Percentiles rank a stretch among this genome's conserved stretches.
Evolutionary conservation across 2,329 filamentous ascomycete genomes (phyloP).

Genomic region (Xylariaceae sp.): DNA sequence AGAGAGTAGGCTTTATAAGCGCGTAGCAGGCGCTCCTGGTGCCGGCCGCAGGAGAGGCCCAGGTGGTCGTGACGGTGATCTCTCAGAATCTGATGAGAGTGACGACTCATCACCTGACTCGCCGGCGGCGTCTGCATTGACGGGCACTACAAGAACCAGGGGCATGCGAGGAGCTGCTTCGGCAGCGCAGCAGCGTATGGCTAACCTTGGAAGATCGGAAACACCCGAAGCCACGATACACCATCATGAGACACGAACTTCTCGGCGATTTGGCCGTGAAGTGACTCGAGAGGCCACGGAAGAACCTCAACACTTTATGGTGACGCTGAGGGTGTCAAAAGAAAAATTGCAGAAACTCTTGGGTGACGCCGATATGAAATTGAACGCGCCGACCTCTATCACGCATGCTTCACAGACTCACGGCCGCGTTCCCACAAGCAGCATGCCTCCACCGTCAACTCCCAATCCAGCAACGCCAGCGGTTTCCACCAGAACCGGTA

Average conservation of each 20-base stretch:
- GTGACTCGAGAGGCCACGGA: conserved; percentile 72
- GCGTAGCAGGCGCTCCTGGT: conserved; percentile 54
- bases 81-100: conserved; percentile 85
- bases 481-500: conserved; percentile 22
- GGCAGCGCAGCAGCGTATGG: conserved; percentile 82
- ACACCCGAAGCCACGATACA: conserved; percentile 74
- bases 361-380: conserved; percentile 45
- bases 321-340: conserved; percentile 69
- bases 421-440: conserved; percentile 39
- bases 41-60: conserved; percentile 50
- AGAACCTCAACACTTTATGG: conserved; percentile 61
- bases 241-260: conserved; percentile 68
- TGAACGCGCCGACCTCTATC: conserved; percentile 38
- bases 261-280: conserved; percentile 55
- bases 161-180: conserved; percentile 85
- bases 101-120: conserved; percentile 84
- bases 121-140: conserved; percentile 68
- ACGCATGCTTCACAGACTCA: conserved; percentile 42
- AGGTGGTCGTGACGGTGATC: conserved; percentile 59
- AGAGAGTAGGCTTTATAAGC: conserved; percentile 82
- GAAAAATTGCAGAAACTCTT: conserved; percentile 66
- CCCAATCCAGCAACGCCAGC: conserved; percentile 27
- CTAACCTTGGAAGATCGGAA: conserved; percentile 73
- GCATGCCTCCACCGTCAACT: conserved; percentile 34
- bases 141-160: conserved; percentile 78